A percentile compares a stretch with the other conserved stretches of the same genome.
phyloP scores from a whole-genome alignment of 139 green algal species.

The Tetratostichococcus sp. region DNA sequence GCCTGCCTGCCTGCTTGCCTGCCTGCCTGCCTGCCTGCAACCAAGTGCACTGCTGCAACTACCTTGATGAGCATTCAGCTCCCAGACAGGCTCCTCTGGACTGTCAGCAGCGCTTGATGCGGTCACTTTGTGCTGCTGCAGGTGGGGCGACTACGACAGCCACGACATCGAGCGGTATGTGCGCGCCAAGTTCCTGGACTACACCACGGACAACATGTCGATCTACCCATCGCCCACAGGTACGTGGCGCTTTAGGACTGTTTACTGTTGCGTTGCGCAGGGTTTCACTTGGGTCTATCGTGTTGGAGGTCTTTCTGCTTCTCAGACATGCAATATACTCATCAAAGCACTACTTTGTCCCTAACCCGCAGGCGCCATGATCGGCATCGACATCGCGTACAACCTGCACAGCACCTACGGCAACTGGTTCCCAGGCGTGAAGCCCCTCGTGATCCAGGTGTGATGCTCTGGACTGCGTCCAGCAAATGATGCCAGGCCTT shows the following conservation, averaged over 20 bases:
- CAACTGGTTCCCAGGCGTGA: conserved; percentile 98
- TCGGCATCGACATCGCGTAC: conserved; percentile 97
- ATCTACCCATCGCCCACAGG: conserved; percentile 94
- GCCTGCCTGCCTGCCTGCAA: no score
- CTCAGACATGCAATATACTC: no score
- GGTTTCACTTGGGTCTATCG: no score
- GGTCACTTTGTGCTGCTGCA: conserved; percentile 15
- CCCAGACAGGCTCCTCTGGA: no score
- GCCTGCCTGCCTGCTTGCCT: no score
- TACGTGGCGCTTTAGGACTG: not conserved
- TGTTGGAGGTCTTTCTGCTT: no score
- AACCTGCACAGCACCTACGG: conserved; percentile 96
- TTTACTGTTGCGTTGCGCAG: no score
- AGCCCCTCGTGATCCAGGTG: conserved; percentile 88
- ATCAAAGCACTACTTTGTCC: no score
- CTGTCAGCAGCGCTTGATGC: not conserved
- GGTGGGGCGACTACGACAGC: conserved; percentile 98
- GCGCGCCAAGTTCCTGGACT: conserved; percentile 99
- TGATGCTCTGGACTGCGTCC: not conserved
- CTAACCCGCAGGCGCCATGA: conserved; percentile 78
- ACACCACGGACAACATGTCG: conserved; percentile 99
- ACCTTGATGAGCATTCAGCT: not conserved
- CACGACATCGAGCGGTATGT: conserved; percentile 99
- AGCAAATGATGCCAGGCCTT: no score
- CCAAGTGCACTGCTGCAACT: no score